These are phyloP conservation scores for Wilcoxina mikolae DNA, from an alignment of 495 filamentous ascomycete genomes.

Conservation along the genomic window DNA sequence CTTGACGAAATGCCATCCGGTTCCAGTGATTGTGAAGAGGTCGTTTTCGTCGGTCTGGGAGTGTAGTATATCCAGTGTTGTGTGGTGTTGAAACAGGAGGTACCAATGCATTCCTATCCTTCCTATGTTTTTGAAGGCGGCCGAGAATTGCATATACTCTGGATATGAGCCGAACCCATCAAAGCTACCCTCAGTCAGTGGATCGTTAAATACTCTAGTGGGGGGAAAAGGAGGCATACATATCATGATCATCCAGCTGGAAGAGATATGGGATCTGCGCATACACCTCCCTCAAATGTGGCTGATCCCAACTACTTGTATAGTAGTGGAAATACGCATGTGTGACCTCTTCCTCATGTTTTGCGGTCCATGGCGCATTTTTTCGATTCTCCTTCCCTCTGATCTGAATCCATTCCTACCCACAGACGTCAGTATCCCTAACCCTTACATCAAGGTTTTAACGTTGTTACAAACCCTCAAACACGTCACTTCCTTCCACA, in stretches of 20 bases:
- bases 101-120: slow-evolving; percentile 98
- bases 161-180: slow-evolving; percentile 97
- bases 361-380: slow-evolving; percentile 76
- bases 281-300: slow-evolving; percentile 82
- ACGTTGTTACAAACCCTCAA: slow-evolving; percentile 38
- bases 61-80: slow-evolving; percentile 81
- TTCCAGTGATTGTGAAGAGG: slow-evolving; percentile 90
- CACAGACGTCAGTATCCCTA: not conserved
- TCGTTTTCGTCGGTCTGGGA: slow-evolving; percentile 73
- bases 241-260: slow-evolving; percentile 92
- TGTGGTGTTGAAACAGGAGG: slow-evolving; percentile 97
- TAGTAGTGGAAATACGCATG: slow-evolving; percentile 99
- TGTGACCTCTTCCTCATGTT: slow-evolving; percentile 83
- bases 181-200: slow-evolving; percentile 44
- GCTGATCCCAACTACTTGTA: slow-evolving; percentile 92
- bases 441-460: not conserved
- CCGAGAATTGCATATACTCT: slow-evolving; percentile 93
- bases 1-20: slow-evolving; percentile 97
- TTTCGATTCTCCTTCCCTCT: slow-evolving; percentile 83
- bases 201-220: too few species aligned
- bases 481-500: slow-evolving; percentile 90
- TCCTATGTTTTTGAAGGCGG: slow-evolving; percentile 96
- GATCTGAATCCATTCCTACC: slow-evolving; percentile 70
- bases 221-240: slow-evolving; percentile 51
- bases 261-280: slow-evolving; percentile 92